Conservation (phyloP, 345 rosid species). For the Eutrema japonicum region DNA sequence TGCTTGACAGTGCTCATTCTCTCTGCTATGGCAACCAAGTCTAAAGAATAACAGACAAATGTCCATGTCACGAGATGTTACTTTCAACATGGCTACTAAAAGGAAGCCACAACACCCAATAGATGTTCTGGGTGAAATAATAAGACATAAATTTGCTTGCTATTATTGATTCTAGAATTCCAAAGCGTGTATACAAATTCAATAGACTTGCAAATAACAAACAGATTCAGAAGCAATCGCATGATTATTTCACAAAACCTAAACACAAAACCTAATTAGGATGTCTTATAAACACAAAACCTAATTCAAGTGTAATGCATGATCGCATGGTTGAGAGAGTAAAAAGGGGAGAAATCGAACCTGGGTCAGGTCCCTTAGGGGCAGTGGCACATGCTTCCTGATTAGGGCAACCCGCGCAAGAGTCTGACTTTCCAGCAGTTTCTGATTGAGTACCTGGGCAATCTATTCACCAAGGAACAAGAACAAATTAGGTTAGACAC, state of each 20-base stretch:
- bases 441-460: slow-evolving; percentile 89
- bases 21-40: slow-evolving; percentile 89
- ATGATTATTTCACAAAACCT: no score
- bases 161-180: neutral
- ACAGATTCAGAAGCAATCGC: slow-evolving; percentile 1
- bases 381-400: slow-evolving; percentile 89
- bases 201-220: neutral
- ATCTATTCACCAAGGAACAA: slow-evolving; percentile 42
- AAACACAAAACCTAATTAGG: no score
- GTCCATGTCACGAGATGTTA: neutral
- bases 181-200: neutral
- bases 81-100: neutral
- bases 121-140: neutral
- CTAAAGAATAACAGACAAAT: slow-evolving; percentile 46
- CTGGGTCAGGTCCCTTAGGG: slow-evolving; percentile 98
- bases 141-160: neutral
- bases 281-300: neutral
- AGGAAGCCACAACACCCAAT: slow-evolving; percentile 11
- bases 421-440: slow-evolving; percentile 78
- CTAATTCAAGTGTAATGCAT: neutral
- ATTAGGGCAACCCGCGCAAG: slow-evolving; percentile 91
- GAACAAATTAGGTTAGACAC: slow-evolving; percentile 15
- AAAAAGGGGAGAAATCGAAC: slow-evolving; percentile 41
- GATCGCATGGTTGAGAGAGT: no score
- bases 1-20: slow-evolving; percentile 95